These are phyloP conservation scores for Phytophthora parvispora DNA, from an alignment of 352 stramenopile genomes.

Conservation along the genomic window DNA sequence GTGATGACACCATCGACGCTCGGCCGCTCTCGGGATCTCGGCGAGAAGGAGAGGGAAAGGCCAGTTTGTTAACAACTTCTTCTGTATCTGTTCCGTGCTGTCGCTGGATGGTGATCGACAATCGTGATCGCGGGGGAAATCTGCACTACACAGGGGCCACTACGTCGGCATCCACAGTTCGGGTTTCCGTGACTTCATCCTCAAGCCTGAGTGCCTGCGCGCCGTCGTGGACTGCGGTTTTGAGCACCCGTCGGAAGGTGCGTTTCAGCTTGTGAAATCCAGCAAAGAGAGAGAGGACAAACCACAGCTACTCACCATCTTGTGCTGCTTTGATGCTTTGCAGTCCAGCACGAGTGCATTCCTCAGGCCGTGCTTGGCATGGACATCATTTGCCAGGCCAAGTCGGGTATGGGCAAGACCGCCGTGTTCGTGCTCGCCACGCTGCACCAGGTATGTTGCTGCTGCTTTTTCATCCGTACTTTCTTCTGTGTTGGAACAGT, in stretches of 20 bases:
- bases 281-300: not conserved
- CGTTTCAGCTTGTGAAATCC: conserved; percentile 16
- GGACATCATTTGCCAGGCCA: conserved; percentile 99
- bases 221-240: conserved; percentile 99
- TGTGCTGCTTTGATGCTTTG: conserved; percentile 13
- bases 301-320: conserved; percentile 20
- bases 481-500: conserved; percentile 1
- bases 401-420: conserved; percentile 99
- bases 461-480: not conserved
- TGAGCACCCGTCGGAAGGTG: conserved; percentile 99
- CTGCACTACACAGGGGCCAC: conserved; percentile 95
- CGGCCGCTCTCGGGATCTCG: conserved; percentile 27
- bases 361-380: conserved; percentile 99
- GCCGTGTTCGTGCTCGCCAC: conserved; percentile 99
- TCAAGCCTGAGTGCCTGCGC: conserved; percentile 99
- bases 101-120: conserved; percentile 20
- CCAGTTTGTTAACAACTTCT: conserved; percentile 87
- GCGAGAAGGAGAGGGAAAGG: conserved; percentile 27
- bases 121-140: conserved; percentile 32
- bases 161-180: conserved; percentile 99
- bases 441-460: conserved; percentile 95
- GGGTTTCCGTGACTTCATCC: conserved; percentile 99
- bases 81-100: conserved; percentile 80
- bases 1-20: conserved; percentile 32
- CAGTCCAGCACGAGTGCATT: conserved; percentile 99